Base-by-base conservation (phyloP, 805 yeast genomes). In the Naumovozyma dairenensis region DNA sequence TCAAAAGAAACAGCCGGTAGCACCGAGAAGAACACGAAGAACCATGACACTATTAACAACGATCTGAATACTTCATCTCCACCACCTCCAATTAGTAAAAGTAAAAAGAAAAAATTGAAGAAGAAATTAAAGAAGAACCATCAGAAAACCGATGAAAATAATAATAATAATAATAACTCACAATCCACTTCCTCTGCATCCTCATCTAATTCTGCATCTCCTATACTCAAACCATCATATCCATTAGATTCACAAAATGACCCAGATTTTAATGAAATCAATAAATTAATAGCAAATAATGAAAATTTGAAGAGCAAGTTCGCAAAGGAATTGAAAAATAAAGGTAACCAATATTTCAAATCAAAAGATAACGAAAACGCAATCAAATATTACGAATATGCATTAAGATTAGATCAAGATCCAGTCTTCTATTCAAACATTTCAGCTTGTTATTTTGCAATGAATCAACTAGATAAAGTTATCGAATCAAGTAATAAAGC, bases 341-440 rank as follows among this genome's bases (percentile, higher is more conserved):
- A 81, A 36, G 99, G 98, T 51, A 92, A 92, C 60, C 69, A 67
- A 33, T 73, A 65, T 37, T 92, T 83, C 69, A 81, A 79, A 59
- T 52, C 54, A 21, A 80, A 82, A 61, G 66, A 80, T 34, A 82
- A 69, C 53, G 69, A 74, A 35, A 68, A 69, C n/a, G 97, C 97
- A 28, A 73, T 86, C 49, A 74, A 71, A 29, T 79, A 69, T 59
- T 92, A 92, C 66, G 59, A 83, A 28, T 74, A 72, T 37, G 97
- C 98, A 8, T 66, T 92, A 46, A 55, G 67, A 35, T 67, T 84
- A 53, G 79, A 80, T 55, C 61, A 69, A 46, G 96, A 92, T 60
- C 86, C 96, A 4, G 81, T 87, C 22, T 92, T 72, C 64, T 89
- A 79, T 65, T 85, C 96, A 41, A 92, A 92, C 68, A 77, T 96